Percentiles rank a stretch among this genome's conserved stretches.
Evolutionary conservation across 345 rosid species (phyloP).

Genomic region (Geranium rotundifolium): DNA sequence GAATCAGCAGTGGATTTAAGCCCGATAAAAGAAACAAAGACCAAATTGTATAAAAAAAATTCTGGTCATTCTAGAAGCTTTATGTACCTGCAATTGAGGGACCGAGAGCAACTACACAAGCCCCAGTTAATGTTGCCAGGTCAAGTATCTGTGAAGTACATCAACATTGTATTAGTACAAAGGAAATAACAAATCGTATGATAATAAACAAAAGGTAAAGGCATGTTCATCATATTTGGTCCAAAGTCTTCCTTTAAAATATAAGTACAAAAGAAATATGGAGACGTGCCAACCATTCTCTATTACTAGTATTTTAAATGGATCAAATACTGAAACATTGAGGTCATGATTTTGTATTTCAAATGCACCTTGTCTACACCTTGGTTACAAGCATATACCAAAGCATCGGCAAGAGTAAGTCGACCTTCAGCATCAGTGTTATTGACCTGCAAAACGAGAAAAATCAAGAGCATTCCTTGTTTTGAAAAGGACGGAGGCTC

Average conservation of each 20-base stretch:
- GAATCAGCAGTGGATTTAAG: too few relatives aligned
- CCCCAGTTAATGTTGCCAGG: slow-evolving; percentile 87
- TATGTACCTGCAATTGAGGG: slow-evolving; percentile 74
- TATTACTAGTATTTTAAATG: too few relatives aligned
- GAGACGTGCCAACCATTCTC: too few relatives aligned
- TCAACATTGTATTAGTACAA: not conserved
- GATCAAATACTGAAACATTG: too few relatives aligned
- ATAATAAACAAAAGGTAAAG: too few relatives aligned
- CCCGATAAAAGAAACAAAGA: too few relatives aligned
- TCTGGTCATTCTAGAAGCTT: not conserved
- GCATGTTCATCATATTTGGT: too few relatives aligned
- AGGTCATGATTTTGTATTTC: not conserved
- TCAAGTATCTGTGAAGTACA: slow-evolving; percentile 54
- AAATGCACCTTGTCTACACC: slow-evolving; percentile 77
- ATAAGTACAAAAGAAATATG: too few relatives aligned
- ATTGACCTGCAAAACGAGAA: slow-evolving; percentile 41
- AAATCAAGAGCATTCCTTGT: not conserved
- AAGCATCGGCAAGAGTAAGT: slow-evolving; percentile 92
- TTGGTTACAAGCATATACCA: slow-evolving; percentile 83
- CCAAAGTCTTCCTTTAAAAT: too few relatives aligned
- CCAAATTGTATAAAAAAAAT: too few relatives aligned
- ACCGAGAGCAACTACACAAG: slow-evolving; percentile 85
- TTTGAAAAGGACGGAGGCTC: too few relatives aligned
- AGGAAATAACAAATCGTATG: too few relatives aligned
- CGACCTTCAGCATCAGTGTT: slow-evolving; percentile 99